Percentiles rank a stretch among this genome's conserved stretches.
phyloP scores from a whole-genome alignment of 2,329 filamentous ascomycete genomes.

The Cladophialophora yegresii region DNA sequence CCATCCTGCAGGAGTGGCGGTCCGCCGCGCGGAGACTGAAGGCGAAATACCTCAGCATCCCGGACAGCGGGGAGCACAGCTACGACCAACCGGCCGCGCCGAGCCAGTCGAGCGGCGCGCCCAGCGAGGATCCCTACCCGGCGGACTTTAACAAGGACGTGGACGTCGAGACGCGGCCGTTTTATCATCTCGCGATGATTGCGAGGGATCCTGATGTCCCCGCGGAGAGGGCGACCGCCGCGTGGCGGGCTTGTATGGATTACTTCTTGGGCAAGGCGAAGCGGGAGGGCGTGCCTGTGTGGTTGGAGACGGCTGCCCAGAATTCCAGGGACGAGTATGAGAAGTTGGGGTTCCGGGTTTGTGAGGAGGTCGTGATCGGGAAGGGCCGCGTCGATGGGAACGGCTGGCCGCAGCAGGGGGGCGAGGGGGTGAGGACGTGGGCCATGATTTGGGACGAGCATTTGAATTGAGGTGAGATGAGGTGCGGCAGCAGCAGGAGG shows the following conservation, averaged over 20 bases:
- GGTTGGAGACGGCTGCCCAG: slow-evolving; percentile 31
- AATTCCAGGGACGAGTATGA: slow-evolving; percentile 32
- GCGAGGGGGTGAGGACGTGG: slow-evolving; percentile 35
- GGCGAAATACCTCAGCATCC: slow-evolving; percentile 35
- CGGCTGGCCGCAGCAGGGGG: slow-evolving; percentile 33
- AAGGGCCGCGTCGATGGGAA: slow-evolving; percentile 30
- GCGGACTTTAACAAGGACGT: slow-evolving; percentile 37
- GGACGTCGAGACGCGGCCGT: slow-evolving; percentile 34
- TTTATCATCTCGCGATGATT: slow-evolving; percentile 35
- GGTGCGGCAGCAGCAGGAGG: neutral
- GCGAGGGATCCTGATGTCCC: slow-evolving; percentile 28
- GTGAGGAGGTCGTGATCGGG: slow-evolving; percentile 34
- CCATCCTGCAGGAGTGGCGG: slow-evolving; percentile 34
- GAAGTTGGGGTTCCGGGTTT: slow-evolving; percentile 32
- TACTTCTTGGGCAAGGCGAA: slow-evolving; percentile 32
- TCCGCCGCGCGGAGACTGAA: slow-evolving; percentile 30
- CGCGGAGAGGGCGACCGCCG: slow-evolving; percentile 21
- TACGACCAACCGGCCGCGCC: slow-evolving; percentile 36
- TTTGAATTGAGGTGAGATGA: slow-evolving; percentile 21
- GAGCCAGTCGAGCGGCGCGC: slow-evolving; percentile 34
- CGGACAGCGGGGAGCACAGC: slow-evolving; percentile 33
- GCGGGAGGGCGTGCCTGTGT: slow-evolving; percentile 33
- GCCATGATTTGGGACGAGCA: slow-evolving; percentile 35
- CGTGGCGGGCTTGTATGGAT: slow-evolving; percentile 29
- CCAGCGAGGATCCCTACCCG: slow-evolving; percentile 36